These are phyloP conservation scores for Acrodontium crateriforme DNA, from an alignment of 2,329 filamentous ascomycete genomes.

Conservation along the genomic window DNA sequence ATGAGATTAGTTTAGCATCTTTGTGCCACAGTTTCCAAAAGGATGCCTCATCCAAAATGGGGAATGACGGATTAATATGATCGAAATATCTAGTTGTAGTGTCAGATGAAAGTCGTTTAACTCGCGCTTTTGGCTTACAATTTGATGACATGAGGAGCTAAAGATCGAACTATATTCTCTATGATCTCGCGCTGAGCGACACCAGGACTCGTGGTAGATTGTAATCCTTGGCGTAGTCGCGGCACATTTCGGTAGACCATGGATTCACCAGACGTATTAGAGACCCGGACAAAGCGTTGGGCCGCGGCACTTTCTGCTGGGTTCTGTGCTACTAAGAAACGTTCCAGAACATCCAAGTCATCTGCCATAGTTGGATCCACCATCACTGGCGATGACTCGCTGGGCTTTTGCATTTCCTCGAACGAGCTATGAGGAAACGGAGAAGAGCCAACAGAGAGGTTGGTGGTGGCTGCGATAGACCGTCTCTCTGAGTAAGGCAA, in stretches of 20 bases:
- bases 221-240: constrained; percentile 32
- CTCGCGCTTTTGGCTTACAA: constrained; percentile 14
- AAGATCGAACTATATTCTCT: constrained; percentile 27
- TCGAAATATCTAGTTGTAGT: constrained; percentile 25
- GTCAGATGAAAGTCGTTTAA: not conserved
- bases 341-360: constrained; percentile 27
- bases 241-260: constrained; percentile 34
- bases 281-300: constrained; percentile 37
- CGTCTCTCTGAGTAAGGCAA: constrained; percentile 13
- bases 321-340: constrained; percentile 24
- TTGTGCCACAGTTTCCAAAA: constrained; percentile 23
- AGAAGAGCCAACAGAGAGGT: too few species aligned
- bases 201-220: constrained; percentile 21
- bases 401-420: constrained; percentile 4
- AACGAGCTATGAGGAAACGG: constrained; percentile 14
- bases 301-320: constrained; percentile 13
- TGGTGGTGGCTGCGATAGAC: too few species aligned
- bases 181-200: constrained; percentile 27
- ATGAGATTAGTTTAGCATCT: constrained; percentile 21
- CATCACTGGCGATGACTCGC: constrained; percentile 26
- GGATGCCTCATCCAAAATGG: constrained; percentile 26
- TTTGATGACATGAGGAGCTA: constrained; percentile 26
- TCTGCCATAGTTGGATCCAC: constrained; percentile 28
- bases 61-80: constrained; percentile 24
- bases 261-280: constrained; percentile 28